A percentile compares a stretch with the other conserved stretches of the same genome.
phyloP scores from a whole-genome alignment of 441 rosid genomes.

The Geranium incanum region DNA sequence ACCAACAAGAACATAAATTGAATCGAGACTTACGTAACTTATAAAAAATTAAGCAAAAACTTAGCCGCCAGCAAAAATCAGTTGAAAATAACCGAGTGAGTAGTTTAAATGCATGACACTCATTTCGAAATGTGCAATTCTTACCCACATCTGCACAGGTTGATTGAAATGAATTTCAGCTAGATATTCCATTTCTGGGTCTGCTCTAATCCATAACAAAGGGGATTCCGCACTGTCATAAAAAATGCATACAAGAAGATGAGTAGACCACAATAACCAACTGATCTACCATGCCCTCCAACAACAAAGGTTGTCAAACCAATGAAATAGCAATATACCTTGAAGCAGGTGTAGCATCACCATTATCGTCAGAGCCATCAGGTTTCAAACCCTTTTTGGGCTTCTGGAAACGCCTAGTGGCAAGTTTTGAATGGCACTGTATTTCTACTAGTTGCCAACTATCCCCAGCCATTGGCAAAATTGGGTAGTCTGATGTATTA shows the following conservation, averaged over 20 bases:
- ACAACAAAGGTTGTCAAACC: conserved; percentile 16
- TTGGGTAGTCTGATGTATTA: conserved; percentile 94
- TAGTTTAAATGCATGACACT: not conserved
- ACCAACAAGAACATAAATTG: not conserved
- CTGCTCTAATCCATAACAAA: conserved; percentile 89
- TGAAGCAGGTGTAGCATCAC: conserved; percentile 46
- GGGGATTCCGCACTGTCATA: conserved; percentile 86
- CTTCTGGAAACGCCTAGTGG: conserved; percentile 86
- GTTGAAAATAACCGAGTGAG: not conserved
- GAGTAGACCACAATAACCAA: conserved; percentile 7
- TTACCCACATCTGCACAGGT: conserved; percentile 99
- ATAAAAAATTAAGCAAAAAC: not conserved
- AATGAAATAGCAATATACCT: conserved; percentile 43
- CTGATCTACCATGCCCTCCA: conserved; percentile 7
- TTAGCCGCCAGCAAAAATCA: not conserved
- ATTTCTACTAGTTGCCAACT: conserved; percentile 92
- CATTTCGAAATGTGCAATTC: conserved; percentile 17
- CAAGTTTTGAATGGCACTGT: conserved; percentile 92
- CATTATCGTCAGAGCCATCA: conserved; percentile 91
- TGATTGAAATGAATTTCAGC: conserved; percentile 95
- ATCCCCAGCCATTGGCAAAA: conserved; percentile 92
- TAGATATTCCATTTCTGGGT: conserved; percentile 97
- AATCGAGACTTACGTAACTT: not conserved
- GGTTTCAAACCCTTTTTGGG: conserved; percentile 88
- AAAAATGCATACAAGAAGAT: not conserved